These are phyloP conservation scores for Capsella bursapastoris DNA, from an alignment of 345 rosid species.

Conservation along the genomic window DNA sequence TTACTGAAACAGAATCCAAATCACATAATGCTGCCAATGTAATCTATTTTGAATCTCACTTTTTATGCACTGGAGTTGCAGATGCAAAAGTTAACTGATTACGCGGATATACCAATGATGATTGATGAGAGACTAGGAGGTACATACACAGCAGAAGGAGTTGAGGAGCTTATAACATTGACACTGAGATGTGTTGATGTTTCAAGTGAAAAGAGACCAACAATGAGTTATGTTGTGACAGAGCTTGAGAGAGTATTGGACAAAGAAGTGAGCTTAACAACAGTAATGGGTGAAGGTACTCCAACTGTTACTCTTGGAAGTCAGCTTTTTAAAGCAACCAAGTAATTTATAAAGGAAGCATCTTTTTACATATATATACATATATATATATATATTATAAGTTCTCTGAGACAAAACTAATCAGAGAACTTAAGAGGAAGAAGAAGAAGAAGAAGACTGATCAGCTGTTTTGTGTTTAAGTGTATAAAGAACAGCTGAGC, in stretches of 20 bases:
- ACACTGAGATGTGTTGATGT: slow-evolving; percentile 61
- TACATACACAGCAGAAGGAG: slow-evolving; percentile 79
- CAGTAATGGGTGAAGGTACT: slow-evolving; percentile 84
- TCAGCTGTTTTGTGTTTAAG: slow-evolving; percentile 75
- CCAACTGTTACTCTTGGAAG: slow-evolving; percentile 87
- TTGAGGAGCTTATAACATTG: slow-evolving; percentile 72
- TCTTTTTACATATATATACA: slow-evolving; percentile 43
- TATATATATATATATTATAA: slow-evolving; percentile 19
- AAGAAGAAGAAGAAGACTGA: slow-evolving; percentile 35
- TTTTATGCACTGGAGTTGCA: slow-evolving; percentile 37
- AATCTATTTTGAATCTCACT: slow-evolving; percentile 28
- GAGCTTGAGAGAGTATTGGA: slow-evolving; percentile 80
- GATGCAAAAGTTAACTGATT: slow-evolving; percentile 67
- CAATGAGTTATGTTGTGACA: slow-evolving; percentile 69
- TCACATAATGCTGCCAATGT: neutral
- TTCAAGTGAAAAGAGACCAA: slow-evolving; percentile 84
- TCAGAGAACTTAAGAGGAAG: slow-evolving; percentile 41
- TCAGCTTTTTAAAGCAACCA: slow-evolving; percentile 69
- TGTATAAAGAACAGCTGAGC: slow-evolving; percentile 80
- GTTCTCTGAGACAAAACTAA: slow-evolving; percentile 22
- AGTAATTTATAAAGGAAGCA: slow-evolving; percentile 45
- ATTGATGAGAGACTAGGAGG: slow-evolving; percentile 71
- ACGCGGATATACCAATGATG: slow-evolving; percentile 52
- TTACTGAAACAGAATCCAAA: neutral
- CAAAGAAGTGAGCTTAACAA: slow-evolving; percentile 81